Percentiles rank a stretch among this genome's conserved stretches.
Conservation (phyloP, 1,284 basidiomycete species). For the Vanrija sp. region DNA sequence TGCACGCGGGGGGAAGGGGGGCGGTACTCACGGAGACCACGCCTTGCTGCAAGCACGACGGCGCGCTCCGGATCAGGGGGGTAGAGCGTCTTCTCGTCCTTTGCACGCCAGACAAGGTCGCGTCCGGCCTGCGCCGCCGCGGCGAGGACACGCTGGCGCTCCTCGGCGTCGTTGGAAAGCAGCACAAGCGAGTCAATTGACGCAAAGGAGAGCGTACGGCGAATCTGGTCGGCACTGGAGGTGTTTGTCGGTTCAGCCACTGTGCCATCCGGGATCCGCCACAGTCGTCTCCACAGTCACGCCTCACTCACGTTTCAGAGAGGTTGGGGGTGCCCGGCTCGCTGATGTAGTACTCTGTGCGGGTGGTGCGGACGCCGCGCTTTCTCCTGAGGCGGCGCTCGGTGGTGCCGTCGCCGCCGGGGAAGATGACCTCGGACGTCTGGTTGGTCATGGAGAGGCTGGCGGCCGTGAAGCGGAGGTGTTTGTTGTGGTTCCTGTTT, state of each 20-base stretch:
- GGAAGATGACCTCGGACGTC: slow-evolving; percentile 1
- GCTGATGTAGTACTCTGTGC: slow-evolving; percentile 33
- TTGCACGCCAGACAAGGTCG: slow-evolving; percentile 71
- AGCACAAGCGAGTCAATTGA: slow-evolving; percentile 41
- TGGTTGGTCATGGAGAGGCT: background rate
- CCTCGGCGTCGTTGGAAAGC: slow-evolving; percentile 28
- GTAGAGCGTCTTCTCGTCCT: slow-evolving; percentile 69
- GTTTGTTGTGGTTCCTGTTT: slow-evolving; percentile 2
- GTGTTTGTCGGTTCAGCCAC: background rate
- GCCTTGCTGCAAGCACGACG: slow-evolving; percentile 66
- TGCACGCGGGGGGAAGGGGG: too few species aligned
- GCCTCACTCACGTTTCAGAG: slow-evolving; percentile 40
- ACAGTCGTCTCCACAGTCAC: background rate
- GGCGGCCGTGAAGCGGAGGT: slow-evolving; percentile 14
- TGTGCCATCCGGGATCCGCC: background rate
- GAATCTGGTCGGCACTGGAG: slow-evolving; percentile 45
- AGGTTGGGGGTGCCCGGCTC: slow-evolving; percentile 48
- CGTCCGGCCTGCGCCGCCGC: slow-evolving; percentile 33
- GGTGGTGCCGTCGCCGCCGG: slow-evolving; percentile 1
- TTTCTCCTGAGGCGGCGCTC: background rate
- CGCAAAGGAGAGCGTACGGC: slow-evolving; percentile 48
- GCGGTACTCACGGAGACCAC: slow-evolving; percentile 65
- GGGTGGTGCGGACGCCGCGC: slow-evolving; percentile 26
- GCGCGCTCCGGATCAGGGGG: slow-evolving; percentile 66
- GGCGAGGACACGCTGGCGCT: slow-evolving; percentile 35